Percentiles rank a stretch among this genome's conserved stretches.
Evolutionary conservation across 192 early-diverging fungal species (phyloP).

Genomic region (Mortierella claussenii): DNA sequence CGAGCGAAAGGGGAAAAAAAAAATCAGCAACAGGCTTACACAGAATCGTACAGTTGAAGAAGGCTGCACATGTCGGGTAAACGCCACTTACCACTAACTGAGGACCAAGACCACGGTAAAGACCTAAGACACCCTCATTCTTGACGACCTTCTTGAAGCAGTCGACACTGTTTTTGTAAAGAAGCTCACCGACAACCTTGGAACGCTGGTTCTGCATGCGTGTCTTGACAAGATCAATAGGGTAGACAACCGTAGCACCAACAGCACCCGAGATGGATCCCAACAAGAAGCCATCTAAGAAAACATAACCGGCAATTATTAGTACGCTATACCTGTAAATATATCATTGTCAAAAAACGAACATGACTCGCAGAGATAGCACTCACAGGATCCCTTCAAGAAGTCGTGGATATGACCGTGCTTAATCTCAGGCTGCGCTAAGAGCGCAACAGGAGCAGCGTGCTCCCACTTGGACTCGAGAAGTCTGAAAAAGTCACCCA

Average conservation of each 20-base stretch:
- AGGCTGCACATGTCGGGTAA: too few species aligned
- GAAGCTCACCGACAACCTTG: constrained; percentile 86
- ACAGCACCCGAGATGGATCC: constrained; percentile 93
- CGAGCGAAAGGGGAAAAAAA: neutral
- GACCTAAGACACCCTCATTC: constrained; percentile 89
- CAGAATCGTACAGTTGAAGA: too few species aligned
- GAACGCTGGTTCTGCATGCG: constrained; percentile 98
- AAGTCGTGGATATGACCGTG: constrained; percentile 37
- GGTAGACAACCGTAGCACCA: constrained; percentile 95
- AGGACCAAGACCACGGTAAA: constrained; percentile 94
- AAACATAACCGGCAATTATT: neutral
- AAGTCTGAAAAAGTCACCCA: constrained; percentile 62
- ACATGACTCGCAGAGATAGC: neutral
- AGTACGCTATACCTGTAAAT: neutral
- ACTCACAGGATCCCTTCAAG: constrained; percentile 51
- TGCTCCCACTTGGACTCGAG: constrained; percentile 66
- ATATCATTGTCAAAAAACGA: neutral
- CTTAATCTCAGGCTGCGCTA: constrained; percentile 24
- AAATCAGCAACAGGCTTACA: neutral
- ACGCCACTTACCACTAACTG: constrained; percentile 79
- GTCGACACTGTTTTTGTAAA: constrained; percentile 96
- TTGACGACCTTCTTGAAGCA: constrained; percentile 95
- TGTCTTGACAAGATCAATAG: constrained; percentile 98
- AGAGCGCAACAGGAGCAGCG: constrained; percentile 20
- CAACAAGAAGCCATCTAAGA: constrained; percentile 67